Evolutionary conservation across 192 early-diverging fungal species (phyloP).

Genomic region (Umbelopsis sp.): DNA sequence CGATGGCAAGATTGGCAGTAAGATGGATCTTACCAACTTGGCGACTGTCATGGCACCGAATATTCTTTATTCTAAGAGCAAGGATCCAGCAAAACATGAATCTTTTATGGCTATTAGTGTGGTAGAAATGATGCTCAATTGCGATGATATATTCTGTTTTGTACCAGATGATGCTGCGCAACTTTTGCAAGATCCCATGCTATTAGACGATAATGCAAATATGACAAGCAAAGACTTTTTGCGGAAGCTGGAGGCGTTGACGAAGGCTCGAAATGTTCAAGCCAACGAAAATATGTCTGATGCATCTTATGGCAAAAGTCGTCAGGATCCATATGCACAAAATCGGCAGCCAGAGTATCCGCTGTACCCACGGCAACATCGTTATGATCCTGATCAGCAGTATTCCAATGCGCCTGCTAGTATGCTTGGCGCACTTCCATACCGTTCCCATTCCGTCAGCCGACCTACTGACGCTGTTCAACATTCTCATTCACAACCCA

Average conservation of each 20-base stretch:
- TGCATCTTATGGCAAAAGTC: not conserved
- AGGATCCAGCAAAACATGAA: conserved; percentile 78
- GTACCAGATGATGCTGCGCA: conserved; percentile 29
- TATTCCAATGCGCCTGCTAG: not conserved
- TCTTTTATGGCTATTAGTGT: conserved; percentile 74
- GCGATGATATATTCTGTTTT: conserved; percentile 66
- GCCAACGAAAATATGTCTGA: conserved; percentile 4
- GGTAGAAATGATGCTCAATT: conserved; percentile 66
- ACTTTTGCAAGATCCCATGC: conserved; percentile 31
- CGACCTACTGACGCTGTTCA: not conserved
- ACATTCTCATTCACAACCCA: not conserved
- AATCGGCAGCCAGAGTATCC: conserved; percentile 16
- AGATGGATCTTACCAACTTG: conserved; percentile 92
- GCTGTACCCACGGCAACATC: conserved; percentile 8
- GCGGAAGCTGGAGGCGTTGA: conserved; percentile 24
- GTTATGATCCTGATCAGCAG: conserved; percentile 8
- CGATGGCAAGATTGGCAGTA: conserved; percentile 75
- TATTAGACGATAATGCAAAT: conserved; percentile 16
- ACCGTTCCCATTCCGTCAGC: not conserved
- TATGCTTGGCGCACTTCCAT: not conserved
- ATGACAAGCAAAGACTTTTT: conserved; percentile 34
- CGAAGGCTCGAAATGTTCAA: conserved; percentile 18
- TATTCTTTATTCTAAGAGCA: conserved; percentile 82
- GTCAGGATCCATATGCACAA: conserved; percentile 13
- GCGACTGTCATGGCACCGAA: conserved; percentile 95